These are phyloP conservation scores for Aspergillus incahuasiensis DNA, from an alignment of 495 filamentous ascomycete species.

Conservation along the genomic window DNA sequence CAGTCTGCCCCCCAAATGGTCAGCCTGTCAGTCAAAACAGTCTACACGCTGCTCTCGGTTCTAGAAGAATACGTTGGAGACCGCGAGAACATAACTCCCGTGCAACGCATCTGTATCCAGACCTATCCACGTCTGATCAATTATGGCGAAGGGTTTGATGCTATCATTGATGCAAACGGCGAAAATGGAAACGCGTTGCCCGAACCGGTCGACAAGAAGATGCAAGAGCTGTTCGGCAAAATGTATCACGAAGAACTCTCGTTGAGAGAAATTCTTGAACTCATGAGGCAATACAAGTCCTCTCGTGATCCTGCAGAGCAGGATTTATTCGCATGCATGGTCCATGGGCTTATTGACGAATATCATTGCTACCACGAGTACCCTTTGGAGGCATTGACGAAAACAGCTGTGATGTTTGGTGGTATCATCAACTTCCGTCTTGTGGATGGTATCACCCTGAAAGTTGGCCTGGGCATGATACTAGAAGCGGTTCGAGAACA, in stretches of 20 bases:
- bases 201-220: conserved; percentile 72
- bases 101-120: conserved; percentile 84
- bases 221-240: conserved; percentile 94
- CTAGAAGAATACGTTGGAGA: conserved; percentile 62
- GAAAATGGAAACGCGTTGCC: conserved; percentile 73
- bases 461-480: conserved; percentile 92
- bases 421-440: conserved; percentile 92
- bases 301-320: conserved; percentile 79
- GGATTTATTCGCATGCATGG: conserved; percentile 97
- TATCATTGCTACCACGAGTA: conserved; percentile 94
- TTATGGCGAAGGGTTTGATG: conserved; percentile 86
- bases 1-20: conserved; percentile 58
- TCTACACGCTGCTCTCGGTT: conserved; percentile 73
- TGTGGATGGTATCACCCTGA: conserved; percentile 81
- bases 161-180: conserved; percentile 82
- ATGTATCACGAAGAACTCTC: conserved; percentile 90
- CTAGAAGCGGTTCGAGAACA: conserved; percentile 87
- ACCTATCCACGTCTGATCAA: conserved; percentile 95
- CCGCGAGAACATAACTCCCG: conserved; percentile 51
- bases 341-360: conserved; percentile 95
- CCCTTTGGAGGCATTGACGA: conserved; percentile 86
- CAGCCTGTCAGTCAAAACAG: conserved; percentile 76
- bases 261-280: conserved; percentile 72
- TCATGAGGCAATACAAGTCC: conserved; percentile 77
- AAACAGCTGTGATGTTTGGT: conserved; percentile 93